phyloP scores from a whole-genome alignment of 2,329 filamentous ascomycete species.

The Aureobasidium namibiae region DNA sequence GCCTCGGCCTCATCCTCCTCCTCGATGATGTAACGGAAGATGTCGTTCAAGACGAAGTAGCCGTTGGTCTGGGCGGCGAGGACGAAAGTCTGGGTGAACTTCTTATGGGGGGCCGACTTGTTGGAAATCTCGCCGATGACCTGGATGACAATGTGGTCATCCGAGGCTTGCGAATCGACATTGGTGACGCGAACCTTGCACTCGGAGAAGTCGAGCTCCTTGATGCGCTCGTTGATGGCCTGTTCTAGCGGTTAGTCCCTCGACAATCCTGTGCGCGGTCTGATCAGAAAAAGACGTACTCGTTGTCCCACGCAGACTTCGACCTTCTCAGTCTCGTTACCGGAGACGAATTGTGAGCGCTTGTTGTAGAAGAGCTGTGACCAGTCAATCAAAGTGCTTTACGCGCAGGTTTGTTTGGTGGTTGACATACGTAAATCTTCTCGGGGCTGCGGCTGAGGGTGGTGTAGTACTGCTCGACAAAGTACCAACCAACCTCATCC shows the following conservation, averaged over 20 bases:
- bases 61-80: conserved; percentile 92
- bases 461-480: conserved; percentile 98
- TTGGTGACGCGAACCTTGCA: conserved; percentile 98
- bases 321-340: conserved; percentile 81
- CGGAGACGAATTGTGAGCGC: conserved; percentile 88
- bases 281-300: conserved; percentile 45
- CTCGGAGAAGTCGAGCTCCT: conserved; percentile 86
- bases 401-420: background rate
- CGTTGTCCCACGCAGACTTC: conserved; percentile 79
- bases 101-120: conserved; percentile 82
- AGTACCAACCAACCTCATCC: conserved; percentile 98
- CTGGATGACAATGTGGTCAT: conserved; percentile 90
- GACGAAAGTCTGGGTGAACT: conserved; percentile 97
- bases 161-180: conserved; percentile 90
- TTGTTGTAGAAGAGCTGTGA: conserved; percentile 83
- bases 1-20: conserved; percentile 62
- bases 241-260: conserved; percentile 31
- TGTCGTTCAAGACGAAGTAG: conserved; percentile 97
- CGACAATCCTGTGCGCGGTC: background rate
- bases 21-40: conserved; percentile 86
- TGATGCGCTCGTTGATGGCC: conserved; percentile 92
- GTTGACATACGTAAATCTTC: conserved; percentile 62
- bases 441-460: conserved; percentile 90
- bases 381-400: background rate
- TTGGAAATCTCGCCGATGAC: conserved; percentile 98